phyloP scores from a whole-genome alignment of 2,329 filamentous ascomycete genomes.

The Tolypocladium inflatum region DNA sequence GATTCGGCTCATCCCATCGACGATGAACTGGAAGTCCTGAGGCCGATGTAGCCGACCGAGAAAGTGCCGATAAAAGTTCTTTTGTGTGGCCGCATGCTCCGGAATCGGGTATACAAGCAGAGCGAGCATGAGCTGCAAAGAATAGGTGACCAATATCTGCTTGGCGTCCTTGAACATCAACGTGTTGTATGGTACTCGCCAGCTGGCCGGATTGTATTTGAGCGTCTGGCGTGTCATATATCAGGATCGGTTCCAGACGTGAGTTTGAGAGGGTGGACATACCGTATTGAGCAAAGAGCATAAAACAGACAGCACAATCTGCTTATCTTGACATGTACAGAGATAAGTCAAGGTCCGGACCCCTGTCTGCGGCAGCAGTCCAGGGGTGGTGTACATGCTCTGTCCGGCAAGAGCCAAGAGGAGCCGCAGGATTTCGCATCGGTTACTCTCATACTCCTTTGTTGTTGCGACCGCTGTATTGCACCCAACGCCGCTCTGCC shows the following conservation, averaged over 20 bases:
- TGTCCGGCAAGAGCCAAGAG: slow-evolving; percentile 80
- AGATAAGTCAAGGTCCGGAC: slow-evolving; percentile 82
- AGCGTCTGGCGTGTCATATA: slow-evolving; percentile 51
- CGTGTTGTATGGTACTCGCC: slow-evolving; percentile 90
- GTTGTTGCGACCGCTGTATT: slow-evolving; percentile 81
- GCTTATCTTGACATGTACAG: slow-evolving; percentile 80
- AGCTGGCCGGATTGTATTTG: slow-evolving; percentile 91
- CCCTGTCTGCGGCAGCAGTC: slow-evolving; percentile 69
- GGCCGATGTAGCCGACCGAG: slow-evolving; percentile 82
- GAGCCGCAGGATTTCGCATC: slow-evolving; percentile 79
- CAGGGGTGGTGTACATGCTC: slow-evolving; percentile 86
- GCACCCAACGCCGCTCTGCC: slow-evolving; percentile 96
- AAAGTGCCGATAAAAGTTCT: slow-evolving; percentile 92
- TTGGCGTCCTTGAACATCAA: slow-evolving; percentile 86
- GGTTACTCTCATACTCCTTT: slow-evolving; percentile 87
- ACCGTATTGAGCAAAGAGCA: slow-evolving; percentile 94
- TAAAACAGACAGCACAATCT: slow-evolving; percentile 78
- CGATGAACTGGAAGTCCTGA: slow-evolving; percentile 95
- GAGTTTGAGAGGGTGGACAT: slow-evolving; percentile 20
- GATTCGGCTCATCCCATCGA: slow-evolving; percentile 87
- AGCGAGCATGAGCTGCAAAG: slow-evolving; percentile 80
- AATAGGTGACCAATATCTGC: slow-evolving; percentile 84
- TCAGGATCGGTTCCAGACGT: neutral
- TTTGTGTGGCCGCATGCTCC: slow-evolving; percentile 59
- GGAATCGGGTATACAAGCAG: slow-evolving; percentile 82